phyloP scores from a whole-genome alignment of 108 stramenopile genomes.

The Seminavis robusta region DNA sequence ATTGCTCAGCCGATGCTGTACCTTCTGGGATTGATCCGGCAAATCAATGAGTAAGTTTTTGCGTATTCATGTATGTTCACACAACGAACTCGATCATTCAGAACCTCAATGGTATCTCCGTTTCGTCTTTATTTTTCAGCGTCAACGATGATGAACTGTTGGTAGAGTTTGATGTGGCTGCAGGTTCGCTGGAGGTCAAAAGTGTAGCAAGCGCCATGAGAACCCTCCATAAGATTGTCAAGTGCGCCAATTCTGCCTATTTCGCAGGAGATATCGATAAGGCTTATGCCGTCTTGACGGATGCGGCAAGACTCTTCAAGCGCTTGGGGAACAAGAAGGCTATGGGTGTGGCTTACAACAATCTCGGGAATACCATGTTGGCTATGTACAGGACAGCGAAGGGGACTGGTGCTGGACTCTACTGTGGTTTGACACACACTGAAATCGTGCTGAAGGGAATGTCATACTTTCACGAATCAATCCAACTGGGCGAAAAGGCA shows the following conservation, averaged over 20 bases:
- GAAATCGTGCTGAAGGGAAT: constrained; percentile 15
- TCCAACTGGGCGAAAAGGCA: constrained; percentile 26
- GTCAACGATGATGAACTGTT: no score
- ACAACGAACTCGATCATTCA: no score
- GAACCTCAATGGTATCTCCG: no score
- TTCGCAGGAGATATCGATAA: constrained; percentile 38
- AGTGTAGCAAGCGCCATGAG: constrained; percentile 11
- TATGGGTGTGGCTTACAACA: constrained; percentile 55
- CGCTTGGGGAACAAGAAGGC: constrained; percentile 57
- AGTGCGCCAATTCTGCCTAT: constrained; percentile 49
- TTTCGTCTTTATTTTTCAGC: no score
- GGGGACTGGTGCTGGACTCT: not conserved
- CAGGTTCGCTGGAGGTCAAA: constrained; percentile 8
- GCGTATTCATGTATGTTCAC: no score
- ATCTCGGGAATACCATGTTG: constrained; percentile 53
- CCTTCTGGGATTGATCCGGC: constrained; percentile 14
- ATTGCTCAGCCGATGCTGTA: constrained; percentile 20
- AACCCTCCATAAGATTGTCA: constrained; percentile 32
- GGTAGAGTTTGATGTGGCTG: not conserved
- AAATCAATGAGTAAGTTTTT: not conserved
- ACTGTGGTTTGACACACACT: constrained; percentile 2
- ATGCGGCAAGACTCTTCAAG: constrained; percentile 50
- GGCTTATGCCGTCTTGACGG: constrained; percentile 38
- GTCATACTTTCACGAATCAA: constrained; percentile 14
- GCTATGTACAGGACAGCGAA: constrained; percentile 30